A percentile compares a stretch with the other conserved stretches of the same genome.
phyloP scores from a whole-genome alignment of 495 filamentous ascomycete genomes.

The Polyplosphaeria fusca region DNA sequence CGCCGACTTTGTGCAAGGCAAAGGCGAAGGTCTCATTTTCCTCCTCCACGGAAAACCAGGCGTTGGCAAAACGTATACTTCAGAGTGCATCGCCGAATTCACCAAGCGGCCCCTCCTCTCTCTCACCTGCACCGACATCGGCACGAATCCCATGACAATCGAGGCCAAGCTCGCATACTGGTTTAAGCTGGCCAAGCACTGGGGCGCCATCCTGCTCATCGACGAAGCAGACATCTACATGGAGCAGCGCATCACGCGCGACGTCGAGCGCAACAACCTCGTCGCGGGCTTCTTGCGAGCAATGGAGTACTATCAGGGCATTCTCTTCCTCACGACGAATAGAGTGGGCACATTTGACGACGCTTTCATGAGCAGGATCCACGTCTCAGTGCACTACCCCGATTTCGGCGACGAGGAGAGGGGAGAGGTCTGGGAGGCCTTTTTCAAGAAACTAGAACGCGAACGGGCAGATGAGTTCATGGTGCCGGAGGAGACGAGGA shows the following conservation, averaged over 20 bases:
- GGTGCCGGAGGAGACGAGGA: background rate
- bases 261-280: constrained; percentile 24
- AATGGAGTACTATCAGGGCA: constrained; percentile 33
- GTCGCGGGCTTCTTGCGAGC: constrained; percentile 27
- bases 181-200: constrained; percentile 29
- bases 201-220: constrained; percentile 37
- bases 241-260: constrained; percentile 16
- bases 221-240: constrained; percentile 40
- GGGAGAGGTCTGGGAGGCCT: constrained; percentile 26
- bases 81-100: constrained; percentile 29
- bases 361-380: constrained; percentile 36
- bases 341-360: constrained; percentile 33
- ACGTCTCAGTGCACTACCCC: constrained; percentile 21
- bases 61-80: constrained; percentile 31
- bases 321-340: constrained; percentile 31
- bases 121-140: constrained; percentile 23
- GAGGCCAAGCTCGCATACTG: constrained; percentile 6
- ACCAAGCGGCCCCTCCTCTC: constrained; percentile 18
- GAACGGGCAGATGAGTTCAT: constrained; percentile 20
- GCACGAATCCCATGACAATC: constrained; percentile 13
- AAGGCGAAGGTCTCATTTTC: constrained; percentile 31
- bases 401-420: constrained; percentile 12
- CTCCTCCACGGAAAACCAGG: constrained; percentile 31
- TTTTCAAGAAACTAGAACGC: constrained; percentile 29
- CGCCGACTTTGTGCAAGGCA: constrained; percentile 18